Evolutionary conservation across 2,329 filamentous ascomycete species (phyloP), one percentile per base, ranked within the genome.

Genomic region (Periconia macrospinosa): DNA sequence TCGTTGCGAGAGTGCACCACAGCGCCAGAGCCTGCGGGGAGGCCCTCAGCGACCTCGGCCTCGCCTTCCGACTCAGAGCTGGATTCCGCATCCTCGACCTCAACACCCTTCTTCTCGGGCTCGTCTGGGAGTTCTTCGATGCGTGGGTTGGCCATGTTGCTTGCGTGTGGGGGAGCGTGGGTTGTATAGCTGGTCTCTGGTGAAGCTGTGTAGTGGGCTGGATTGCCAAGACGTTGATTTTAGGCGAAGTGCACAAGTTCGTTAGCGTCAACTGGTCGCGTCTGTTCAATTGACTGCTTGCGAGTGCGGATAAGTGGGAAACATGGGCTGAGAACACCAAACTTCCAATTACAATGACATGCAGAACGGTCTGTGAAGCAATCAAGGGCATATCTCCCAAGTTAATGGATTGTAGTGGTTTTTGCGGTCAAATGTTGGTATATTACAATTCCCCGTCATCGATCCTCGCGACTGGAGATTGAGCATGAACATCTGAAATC

Each of bases 1-100:
- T 99, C 94, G 83, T 97, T 97, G 79, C 94, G 92, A 76, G 91
- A 96, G 86, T 97, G 93, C 74, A 99, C 88, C 71, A 94, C 86
- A 74, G 93, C 89, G 63, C 89, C 86, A 73, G 92, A 90, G 75
- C 93, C 94, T 66, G 90, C 88, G 75, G 93, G 91, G 69, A 88
- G 86, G 76, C 78, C 82, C 69, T 83, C 78, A 69, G 83, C 78
- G 59, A 82, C 78, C 74, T 87, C 85, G 59, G 82, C 86, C 77
- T 94, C 92, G 69, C 85, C 87, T 70, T 89, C 89, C 70, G 88
- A 90, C 66, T 91, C 88, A 71, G 86, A 86, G 80, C 84, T 86
- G 63, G 87, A 86, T 62, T 83, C 83, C 61, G 87, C 87, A 70
- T 88, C 85, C 76, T 91, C 88, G 72, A 91, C 86, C 72, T 89